Evolutionary conservation across 805 yeast genomes (phyloP), one percentile per base, ranked within the genome.

Genomic region (Priceomyces haplophilus): DNA sequence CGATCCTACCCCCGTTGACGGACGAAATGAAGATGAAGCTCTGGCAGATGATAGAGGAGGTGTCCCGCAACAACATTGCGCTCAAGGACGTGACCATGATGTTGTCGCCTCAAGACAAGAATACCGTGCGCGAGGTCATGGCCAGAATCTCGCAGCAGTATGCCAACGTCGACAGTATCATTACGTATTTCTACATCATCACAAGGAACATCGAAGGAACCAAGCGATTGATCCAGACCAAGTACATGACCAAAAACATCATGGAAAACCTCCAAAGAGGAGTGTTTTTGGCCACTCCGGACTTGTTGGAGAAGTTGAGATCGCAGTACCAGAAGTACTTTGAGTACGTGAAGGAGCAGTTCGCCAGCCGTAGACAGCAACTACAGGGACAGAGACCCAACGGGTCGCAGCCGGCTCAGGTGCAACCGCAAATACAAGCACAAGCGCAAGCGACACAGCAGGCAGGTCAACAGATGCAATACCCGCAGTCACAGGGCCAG

Each of bases 121-220:
- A 69, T 31, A 68, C 69, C 38, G 83, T 83, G 18, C 68, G 77
- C 34, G 78, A 80, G 16, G 72, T 78, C 19, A 73, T 80, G 51
- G 71, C 68, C 34, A 73, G 71, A 33, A 69, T 78, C 23, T 71
- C 85, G 24, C 84, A 79, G 53, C 73, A 84, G 49, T 80, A 78
- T 60, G 73, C 80, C 29, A 76, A 83, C 48, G 83, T 85, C 13
- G 95, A 88, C 56, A 83, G 83, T 46, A 71, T 88, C 34, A 79
- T 87, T 32, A 88, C 95, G 29, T 82, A 85, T 55, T 87, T 86
- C 54, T 88, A 78, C 56, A 76, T 84, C 45, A 70, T 87, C 46
- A 85, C 95, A 1, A 80, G 83, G 52, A 85, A 85, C 59, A 76
- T 73, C 38, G 86, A 82, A 38, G 90, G 87, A 7, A 84, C 95